Evolutionary conservation across 1,139 yeast species (phyloP), one percentile per base, ranked within the genome.

Genomic region (Geotrichum aggregatum): DNA sequence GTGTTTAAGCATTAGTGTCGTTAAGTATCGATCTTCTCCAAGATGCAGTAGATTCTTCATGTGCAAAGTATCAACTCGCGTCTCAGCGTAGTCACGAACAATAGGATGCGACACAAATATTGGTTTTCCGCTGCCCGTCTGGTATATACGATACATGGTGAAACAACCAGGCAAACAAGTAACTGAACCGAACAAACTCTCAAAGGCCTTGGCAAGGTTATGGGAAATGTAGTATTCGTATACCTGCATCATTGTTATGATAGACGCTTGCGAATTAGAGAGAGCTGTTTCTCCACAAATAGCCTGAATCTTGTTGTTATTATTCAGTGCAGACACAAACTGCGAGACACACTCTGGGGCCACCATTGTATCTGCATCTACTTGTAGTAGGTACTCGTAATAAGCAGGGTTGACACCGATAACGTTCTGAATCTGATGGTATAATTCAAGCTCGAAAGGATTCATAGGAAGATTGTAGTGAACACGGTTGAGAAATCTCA

Each of bases 91-190:
- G 41, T 69, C 76, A 8, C 64, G 57, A 47, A 72, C 66, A 38
- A 72, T 64, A 18, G 68, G 68, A 49, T 68, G 63, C 16, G 73
- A 63, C 36, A 72, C 70, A 44, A 72, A 62, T 54, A 72, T 51
- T 2, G 76, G 76, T 59, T 64, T 64, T 47, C 59, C 65, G 38
- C 66, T 63, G 50, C 69, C 70, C 14, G 71, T 67, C 8, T 72
- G 68, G 46, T 71, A 59, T 43, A 71, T 54, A n/a, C 75, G 63
- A 54, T 70, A 71, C 59, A 71, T 60, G 1, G 74, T 63, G 61
- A 71, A 71, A 60, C 75, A 71, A n/a, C 75, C 75, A 5, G 75
- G 75, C 48, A 71, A 58, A 62, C 75, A 71, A 1, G 75, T 71
- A 19, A 71, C 74, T 7, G 69, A 60, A 1, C 75, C 74, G 59